Conservation (phyloP, 768 basidiomycete species). For the Russula abietina region DNA sequence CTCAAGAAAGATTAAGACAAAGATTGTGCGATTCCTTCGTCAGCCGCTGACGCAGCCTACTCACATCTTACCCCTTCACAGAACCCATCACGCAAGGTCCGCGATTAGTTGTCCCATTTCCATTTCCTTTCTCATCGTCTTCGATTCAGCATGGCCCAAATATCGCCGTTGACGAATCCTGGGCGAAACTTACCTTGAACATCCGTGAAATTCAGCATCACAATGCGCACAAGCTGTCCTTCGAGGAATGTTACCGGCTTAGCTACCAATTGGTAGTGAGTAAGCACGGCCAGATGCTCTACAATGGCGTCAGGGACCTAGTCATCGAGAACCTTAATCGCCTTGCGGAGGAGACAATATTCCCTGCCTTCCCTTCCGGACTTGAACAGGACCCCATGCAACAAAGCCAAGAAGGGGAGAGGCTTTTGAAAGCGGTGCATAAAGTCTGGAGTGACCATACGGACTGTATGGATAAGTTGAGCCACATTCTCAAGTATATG, state of each 20-base stretch:
- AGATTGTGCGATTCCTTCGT: conserved; percentile 36
- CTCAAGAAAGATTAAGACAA: conserved; percentile 33
- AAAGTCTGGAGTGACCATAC: conserved; percentile 93
- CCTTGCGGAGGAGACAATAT: conserved; percentile 68
- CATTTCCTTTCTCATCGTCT: neutral
- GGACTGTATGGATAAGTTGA: conserved; percentile 79
- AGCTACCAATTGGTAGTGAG: conserved; percentile 92
- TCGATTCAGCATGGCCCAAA: conserved; percentile 58
- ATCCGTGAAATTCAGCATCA: conserved; percentile 94
- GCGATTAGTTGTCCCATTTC: conserved; percentile 8
- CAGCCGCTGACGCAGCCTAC: conserved; percentile 24
- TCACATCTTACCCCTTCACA: conserved; percentile 25
- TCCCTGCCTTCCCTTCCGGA: conserved; percentile 79
- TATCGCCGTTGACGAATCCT: conserved; percentile 77
- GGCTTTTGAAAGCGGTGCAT: conserved; percentile 74
- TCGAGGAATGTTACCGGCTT: conserved; percentile 90
- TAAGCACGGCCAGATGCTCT: conserved; percentile 78
- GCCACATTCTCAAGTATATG: conserved; percentile 94
- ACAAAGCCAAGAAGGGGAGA: conserved; percentile 76
- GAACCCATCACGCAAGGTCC: conserved; percentile 46
- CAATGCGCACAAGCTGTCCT: conserved; percentile 82
- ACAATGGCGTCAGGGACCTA: conserved; percentile 75
- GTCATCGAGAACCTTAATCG: conserved; percentile 77
- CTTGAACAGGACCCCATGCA: conserved; percentile 62
- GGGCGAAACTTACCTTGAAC: conserved; percentile 73